Base-by-base conservation (phyloP, 352 stramenopile species). In the Globisporangium irregulare region DNA sequence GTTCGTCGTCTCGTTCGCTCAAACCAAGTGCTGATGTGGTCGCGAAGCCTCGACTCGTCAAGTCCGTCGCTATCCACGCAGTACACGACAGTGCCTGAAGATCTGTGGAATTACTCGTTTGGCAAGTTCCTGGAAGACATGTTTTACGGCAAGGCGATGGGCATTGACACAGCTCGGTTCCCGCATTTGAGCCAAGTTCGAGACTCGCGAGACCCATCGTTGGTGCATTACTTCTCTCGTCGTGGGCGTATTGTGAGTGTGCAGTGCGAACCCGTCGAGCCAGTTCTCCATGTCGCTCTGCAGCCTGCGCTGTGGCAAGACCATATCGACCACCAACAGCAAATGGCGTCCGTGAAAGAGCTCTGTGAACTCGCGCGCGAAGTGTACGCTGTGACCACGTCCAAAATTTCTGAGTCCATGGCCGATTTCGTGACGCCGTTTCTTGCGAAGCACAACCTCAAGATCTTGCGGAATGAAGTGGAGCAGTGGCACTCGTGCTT, bases 51-150 rank as follows among this genome's bases (percentile, higher is more conserved):
- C 4, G 68, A 67, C 8, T 60, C 55, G 38, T 69, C 79, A 20
- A 62, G 74, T 50, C 51, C 66, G 15, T 67, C 70, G 38, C 61
- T 92, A 14, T 86, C 81, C 18, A 85, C 72, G 6, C 75, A 84
- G 22, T 96, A 88, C 62, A 83, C 77, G 9, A 70, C 76, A 1
- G 75, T 94, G 38, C 81, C 87, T 3, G 73, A 70, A 9, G 87
- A 96, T 46, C 71, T 92, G 18, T 90, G 85, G 78, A 92, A 94
- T 59, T 95, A 93, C 62, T 95, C 87, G 18, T 96, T 96, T 70
- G 89, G 89, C 2, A 96, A 95, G 68, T 94, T 94, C 63, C 60
- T 96, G 7, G 89, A 96, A 71, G 86, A 91, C 53, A 78, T 94
- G 73, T 81, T 96, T 24, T 96, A 96, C 69, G 82, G 86, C 60